Base-by-base conservation (phyloP, 805 yeast species). In the Metschnikowia dekortorum region DNA sequence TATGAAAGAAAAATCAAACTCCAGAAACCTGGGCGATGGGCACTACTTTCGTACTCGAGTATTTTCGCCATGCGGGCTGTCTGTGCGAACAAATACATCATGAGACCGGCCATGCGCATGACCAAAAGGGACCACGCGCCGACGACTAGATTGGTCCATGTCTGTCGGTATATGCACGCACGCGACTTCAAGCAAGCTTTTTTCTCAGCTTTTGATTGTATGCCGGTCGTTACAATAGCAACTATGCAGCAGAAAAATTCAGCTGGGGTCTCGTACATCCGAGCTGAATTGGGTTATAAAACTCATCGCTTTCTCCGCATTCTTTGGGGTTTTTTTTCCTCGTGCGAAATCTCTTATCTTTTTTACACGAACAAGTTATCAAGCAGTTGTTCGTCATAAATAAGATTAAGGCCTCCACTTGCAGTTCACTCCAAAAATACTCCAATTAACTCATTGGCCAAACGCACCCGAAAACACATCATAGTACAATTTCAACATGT, bases 331-430 rank as follows among this genome's bases (percentile, higher is more conserved):
- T 2, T 28, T 32, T 35, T 35, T 14, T 28, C 16, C 14, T 14
- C 14, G 39, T 28, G 46, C 46, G 46, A 44, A 35, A 28, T 35
- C 40, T 34, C 40, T 44, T 44, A 44, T 44, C 46, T 44, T 8
- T 6, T 22, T 44, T 32, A 33, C 45, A 33, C 45, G n/a, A n/a
- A 14, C 5, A 14, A 28, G 29, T 10, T 8, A 18, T 29, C 43
- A 28, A 30, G 22, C 22, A 3, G 14, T 26, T 26, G 26, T 30
- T 8, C n/a, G 6, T 30, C 26, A 29, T 28, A 22, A 31, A 41
- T 41, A 41, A 41, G 30, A 31, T 28, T 29, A 8, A n/a, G 1
- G 31, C 31, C 28, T 13, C 6, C 32, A 8, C n/a, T 28, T 28
- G 41, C 41, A 26, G 28, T 9, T n/a, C n/a, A 11, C 31, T 26